Evolutionary conservation across 371 early-diverging fungal genomes (phyloP).

Genomic region (Chytridium lagenaria): DNA sequence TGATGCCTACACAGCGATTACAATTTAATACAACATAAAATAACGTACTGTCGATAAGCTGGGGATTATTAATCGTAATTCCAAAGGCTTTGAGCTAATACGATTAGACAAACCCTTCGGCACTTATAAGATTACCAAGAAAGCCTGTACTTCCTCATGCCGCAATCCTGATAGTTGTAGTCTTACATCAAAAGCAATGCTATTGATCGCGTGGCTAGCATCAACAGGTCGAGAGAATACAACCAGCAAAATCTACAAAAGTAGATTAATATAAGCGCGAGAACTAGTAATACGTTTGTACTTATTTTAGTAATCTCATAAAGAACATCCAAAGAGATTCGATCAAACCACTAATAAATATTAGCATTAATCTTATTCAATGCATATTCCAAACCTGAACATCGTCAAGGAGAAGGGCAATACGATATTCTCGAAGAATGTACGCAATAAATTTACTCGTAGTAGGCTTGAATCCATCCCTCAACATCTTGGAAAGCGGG

Average conservation of each 20-base stretch:
- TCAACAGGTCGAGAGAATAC: neutral
- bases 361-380: neutral
- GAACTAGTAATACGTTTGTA: neutral
- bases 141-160: neutral
- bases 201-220: neutral
- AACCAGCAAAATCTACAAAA: neutral
- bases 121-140: too few species aligned
- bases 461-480: neutral
- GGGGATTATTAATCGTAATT: neutral
- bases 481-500: too few species aligned
- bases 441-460: neutral
- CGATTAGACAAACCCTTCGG: too few species aligned
- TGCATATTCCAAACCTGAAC: neutral
- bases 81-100: too few species aligned
- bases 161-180: neutral
- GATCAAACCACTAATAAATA: neutral
- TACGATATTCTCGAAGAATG: neutral
- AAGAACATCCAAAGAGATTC: neutral
- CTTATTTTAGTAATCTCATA: neutral
- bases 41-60: neutral
- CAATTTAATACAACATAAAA: neutral
- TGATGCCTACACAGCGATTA: neutral
- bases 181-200: neutral
- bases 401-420: neutral
- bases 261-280: neutral